Base-by-base conservation (phyloP, 305 asterid genomes). In the Vinca major region DNA sequence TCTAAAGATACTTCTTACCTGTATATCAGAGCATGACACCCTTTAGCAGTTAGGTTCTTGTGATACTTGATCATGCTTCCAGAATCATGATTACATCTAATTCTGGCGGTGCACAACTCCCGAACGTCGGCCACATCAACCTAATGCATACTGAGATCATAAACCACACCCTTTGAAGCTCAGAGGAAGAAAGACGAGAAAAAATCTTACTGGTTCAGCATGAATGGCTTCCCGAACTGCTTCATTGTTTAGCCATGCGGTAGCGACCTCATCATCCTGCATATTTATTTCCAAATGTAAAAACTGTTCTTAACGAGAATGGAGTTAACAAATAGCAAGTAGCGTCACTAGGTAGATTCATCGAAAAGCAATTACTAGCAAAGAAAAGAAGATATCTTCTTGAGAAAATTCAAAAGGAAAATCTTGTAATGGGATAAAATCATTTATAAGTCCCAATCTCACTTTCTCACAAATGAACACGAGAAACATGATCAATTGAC, bases 61-160 rank as follows among this genome's bases (percentile, higher is more conserved):
- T 93, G 98, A 79, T 85, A 90, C 45, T 75, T 80, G 77, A 93
- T 86, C 98, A 93, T 93, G 82, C 97, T 92, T 67, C 98, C 98
- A 20, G 91, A 75, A 80, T 92, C 96, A 70, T 88, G 93, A 65
- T 45, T 19, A 66, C 83, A 83, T 2, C 0, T 0, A 68, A 90
- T 84, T 73, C 85, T 77, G 68, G 2, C 80, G 0, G 98, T 90
- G 83, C 98, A 92, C 49, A 92, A 74, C 67, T 76, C 87, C 93
- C 95, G 90, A 17, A 56, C 13, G 39, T 87, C 92, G 5, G 86
- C 57, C 21, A 72, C 79, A 65, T 45, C 72, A 52, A 39, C 80
- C 98, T 92, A 84, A 66, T 43, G 65, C 40, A 69, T 13, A 39
- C 62, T 5, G 71, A 43, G 2, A 63, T 57, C 62, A 26, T 70